Evolutionary conservation across 768 basidiomycete species (phyloP), one percentile per base, ranked within the genome.

Genomic region (Amanita molliuscula): DNA sequence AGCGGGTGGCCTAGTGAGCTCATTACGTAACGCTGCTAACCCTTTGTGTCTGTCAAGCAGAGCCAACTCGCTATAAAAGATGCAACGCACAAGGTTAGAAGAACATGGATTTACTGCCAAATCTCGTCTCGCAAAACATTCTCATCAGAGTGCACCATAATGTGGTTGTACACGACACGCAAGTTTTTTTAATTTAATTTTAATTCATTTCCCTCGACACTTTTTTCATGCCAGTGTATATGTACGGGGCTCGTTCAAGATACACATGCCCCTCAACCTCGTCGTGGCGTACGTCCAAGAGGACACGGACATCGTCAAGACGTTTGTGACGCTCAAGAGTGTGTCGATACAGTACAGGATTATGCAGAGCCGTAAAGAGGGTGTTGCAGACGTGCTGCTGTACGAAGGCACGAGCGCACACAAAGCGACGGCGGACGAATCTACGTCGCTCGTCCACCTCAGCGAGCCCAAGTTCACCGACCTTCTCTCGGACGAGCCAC

Each of bases 291-390:
- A 37, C 37, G 11, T 41, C 2, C 36, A 48, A 20, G 47, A 40
- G 23, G 37, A 40, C 11, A 6, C 13, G 15, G 36, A 37, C 1
- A 8, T 28, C 4, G 5, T 40, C 15, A 25, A 38, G 20, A 48
- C 37, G 13, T 40, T 28, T 13, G 47, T 9, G 3, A 26, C 21
- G n/a, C 34, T 48, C n/a, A 16, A 37, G 10, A 40, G 47, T 26
- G 11, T 48, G 16, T 37, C 35, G 15, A 8, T 48, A 4, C 26
- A 48, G n/a, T 48, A 48, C 47, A 48, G 40, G 10, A 28, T 47
- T 6, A 25, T 40, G 10, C 36, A 48, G 35, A 21, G 25, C 11
- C 11, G 31, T 6, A 33, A 31, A 20, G 28, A 20, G 15, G 28
- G 15, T 8, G 10, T 3, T 18, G 13, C 28, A n/a, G 46, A 20